Evolutionary conservation across 164 flowering plant species (phyloP), one percentile per base, ranked within the genome.

Genomic region (Vitis labrusca): DNA sequence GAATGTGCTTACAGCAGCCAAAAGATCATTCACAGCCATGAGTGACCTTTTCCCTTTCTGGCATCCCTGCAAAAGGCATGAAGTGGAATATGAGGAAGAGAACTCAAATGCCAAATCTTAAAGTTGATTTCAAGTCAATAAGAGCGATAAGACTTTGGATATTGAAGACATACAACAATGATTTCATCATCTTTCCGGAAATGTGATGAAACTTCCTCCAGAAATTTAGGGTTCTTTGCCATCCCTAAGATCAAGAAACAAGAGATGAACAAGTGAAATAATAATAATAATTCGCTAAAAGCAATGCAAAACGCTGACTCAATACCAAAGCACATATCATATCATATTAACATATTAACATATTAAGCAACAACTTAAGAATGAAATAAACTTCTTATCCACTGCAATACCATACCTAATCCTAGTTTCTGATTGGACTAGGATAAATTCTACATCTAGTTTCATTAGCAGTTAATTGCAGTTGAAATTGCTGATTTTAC

Each of bases 1-100:
- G 14, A 61, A 19, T 50, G 30, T 29, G 77, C 97, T 87, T 84
- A 92, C 99, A 73, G 94, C 89, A 73, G 88, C 73, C 30, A 79
- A 51, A 49, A 94, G 94, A 73, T 87, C 98, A 57, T 88, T 70
- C 2, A 92, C 95, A 64, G 98, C 99, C 94, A 92, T 87, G 4
- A 91, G 68, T 23, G 99, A 94, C 70, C 95, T 86, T 61, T 85
- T 91, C 58, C 99, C 99, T 64, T 65, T 70, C 72, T 84, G 92
- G 77, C 97, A 92, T 12, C 95, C 97, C 98, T 94, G 89, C 59
- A 66, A 3, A 61, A 75, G 14, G 10, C 65, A 69, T 50, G 5
- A 68, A 49, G 44, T 69, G 29, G 59, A 48, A 60, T 8, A 47
- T 2, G 23, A 17, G 47, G 1, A 30, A 13, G 10, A 15, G 5